A percentile compares a stretch with the other conserved stretches of the same genome.
Conservation (phyloP, 1,139 yeast genomes). For the Sugiyamaella japonica region DNA sequence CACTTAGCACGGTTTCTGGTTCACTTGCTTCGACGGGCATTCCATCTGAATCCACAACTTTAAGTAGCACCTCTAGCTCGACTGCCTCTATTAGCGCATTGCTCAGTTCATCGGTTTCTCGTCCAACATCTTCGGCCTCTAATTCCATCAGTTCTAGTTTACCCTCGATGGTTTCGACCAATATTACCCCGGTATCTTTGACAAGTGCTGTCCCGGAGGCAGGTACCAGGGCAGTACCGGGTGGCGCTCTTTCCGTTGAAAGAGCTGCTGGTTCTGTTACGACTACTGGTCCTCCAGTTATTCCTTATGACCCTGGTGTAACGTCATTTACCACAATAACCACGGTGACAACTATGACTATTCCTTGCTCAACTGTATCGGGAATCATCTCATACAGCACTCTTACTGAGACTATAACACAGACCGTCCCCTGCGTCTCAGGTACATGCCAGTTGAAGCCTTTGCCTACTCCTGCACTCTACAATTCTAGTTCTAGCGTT, state of each 20-base stretch:
- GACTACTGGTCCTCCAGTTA: neutral
- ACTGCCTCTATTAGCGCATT: neutral
- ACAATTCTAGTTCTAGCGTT: neutral
- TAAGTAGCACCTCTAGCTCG: neutral
- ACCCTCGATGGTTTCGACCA: too few species aligned
- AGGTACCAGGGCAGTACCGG: neutral
- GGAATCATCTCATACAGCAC: conserved; percentile 6
- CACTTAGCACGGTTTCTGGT: neutral
- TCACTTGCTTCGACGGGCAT: neutral
- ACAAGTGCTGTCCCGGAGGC: neutral
- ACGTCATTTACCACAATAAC: neutral
- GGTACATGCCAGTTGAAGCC: neutral
- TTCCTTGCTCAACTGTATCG: conserved; percentile 16
- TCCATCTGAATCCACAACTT: neutral
- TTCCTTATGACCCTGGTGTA: neutral
- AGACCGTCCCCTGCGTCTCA: conserved; percentile 6
- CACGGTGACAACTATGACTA: conserved; percentile 12
- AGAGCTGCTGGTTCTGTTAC: neutral
- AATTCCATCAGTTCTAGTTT: too few species aligned
- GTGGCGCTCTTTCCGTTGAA: neutral
- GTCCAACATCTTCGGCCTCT: neutral
- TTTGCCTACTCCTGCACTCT: neutral
- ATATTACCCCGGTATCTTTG: neutral
- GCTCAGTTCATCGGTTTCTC: neutral
- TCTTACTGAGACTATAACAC: conserved; percentile 15